Conservation (phyloP, 495 filamentous ascomycete species). For the Terfezia boudieri region DNA sequence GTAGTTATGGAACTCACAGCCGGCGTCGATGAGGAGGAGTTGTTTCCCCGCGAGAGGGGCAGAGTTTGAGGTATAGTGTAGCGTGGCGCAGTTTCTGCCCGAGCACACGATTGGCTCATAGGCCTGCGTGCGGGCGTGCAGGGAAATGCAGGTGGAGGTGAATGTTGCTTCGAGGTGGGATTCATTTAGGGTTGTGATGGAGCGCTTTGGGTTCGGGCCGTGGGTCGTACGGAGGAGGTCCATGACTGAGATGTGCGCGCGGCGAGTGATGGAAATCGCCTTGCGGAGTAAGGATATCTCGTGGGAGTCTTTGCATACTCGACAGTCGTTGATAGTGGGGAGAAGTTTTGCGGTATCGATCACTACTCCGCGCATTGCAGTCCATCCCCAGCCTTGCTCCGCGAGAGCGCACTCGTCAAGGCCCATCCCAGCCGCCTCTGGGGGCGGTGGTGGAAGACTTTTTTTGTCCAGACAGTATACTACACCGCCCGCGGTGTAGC, state of each 20-base stretch:
- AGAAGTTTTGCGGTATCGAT: constrained; percentile 29
- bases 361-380: neutral
- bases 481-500: neutral
- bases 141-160: constrained; percentile 40
- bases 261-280: constrained; percentile 52
- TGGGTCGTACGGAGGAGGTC: constrained; percentile 26
- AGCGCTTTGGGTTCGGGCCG: neutral
- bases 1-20: constrained; percentile 66
- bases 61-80: constrained; percentile 75
- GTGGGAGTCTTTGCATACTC: constrained; percentile 57
- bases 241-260: constrained; percentile 50
- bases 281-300: constrained; percentile 58
- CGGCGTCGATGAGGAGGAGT: constrained; percentile 65
- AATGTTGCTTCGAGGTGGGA: constrained; percentile 65
- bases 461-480: constrained; percentile 15
- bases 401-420: neutral
- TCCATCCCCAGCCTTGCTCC: constrained; percentile 2
- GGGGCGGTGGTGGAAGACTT: constrained; percentile 6
- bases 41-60: constrained; percentile 41
- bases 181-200: constrained; percentile 39
- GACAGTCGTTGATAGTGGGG: constrained; percentile 46
- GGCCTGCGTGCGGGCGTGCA: constrained; percentile 52
- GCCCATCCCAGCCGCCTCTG: neutral
- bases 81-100: constrained; percentile 50
- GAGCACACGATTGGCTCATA: constrained; percentile 72